A percentile compares a stretch with the other conserved stretches of the same genome.
Conservation (phyloP, 2,329 filamentous ascomycete genomes). For the Penicillium sp. region DNA sequence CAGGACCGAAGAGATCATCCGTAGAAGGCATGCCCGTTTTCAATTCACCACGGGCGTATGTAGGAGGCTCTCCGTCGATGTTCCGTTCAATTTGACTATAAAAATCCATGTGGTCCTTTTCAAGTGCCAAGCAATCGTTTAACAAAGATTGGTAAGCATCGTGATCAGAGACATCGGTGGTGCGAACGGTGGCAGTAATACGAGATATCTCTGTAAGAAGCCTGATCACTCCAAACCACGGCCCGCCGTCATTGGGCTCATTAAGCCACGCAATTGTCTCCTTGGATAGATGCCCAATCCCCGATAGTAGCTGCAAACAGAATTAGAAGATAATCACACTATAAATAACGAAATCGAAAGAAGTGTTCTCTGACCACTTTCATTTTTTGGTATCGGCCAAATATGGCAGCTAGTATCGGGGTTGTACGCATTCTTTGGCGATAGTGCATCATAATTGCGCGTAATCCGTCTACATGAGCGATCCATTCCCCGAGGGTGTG, state of each 20-base stretch:
- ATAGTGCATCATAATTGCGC: constrained; percentile 9
- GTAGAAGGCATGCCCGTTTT: constrained; percentile 1
- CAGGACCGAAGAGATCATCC: constrained; percentile 6
- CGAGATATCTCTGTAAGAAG: constrained; percentile 3
- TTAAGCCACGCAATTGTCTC: background rate
- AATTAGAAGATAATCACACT: background rate
- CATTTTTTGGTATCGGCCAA: constrained; percentile 4
- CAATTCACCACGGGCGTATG: constrained; percentile 2
- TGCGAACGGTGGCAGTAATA: background rate
- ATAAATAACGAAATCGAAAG: background rate
- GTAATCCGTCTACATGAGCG: constrained; percentile 5
- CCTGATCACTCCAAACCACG: background rate
- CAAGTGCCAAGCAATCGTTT: background rate
- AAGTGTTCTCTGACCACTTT: constrained; percentile 4
- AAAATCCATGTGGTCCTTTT: background rate
- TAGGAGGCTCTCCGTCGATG: constrained; percentile 1
- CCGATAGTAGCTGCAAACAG: background rate
- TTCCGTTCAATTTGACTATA: background rate
- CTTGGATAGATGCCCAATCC: background rate
- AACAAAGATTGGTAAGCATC: constrained; percentile 1
- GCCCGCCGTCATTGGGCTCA: background rate
- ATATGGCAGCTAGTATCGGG: constrained; percentile 9
- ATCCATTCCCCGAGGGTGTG: constrained; percentile 1
- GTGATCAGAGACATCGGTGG: background rate
- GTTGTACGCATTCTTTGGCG: background rate